phyloP scores from a whole-genome alignment of 208 protist genomes.

The Trypanosoma mega region DNA sequence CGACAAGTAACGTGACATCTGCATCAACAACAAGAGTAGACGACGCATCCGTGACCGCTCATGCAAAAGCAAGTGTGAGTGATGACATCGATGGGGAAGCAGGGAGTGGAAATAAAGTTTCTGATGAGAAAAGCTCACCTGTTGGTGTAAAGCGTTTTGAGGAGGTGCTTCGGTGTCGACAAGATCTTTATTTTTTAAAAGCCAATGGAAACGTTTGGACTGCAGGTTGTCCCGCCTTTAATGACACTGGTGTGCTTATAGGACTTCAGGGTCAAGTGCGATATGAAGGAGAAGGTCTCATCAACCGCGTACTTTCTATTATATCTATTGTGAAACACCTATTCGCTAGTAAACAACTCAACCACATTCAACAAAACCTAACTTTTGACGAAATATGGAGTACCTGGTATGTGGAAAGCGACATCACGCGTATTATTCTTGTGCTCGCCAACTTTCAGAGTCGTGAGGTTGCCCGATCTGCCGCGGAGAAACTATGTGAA shows the following conservation, averaged over 20 bases:
- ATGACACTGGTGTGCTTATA: conserved; percentile 77
- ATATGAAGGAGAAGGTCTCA: conserved; percentile 61
- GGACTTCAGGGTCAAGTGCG: conserved; percentile 83
- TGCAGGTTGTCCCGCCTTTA: conserved; percentile 88
- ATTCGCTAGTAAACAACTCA: conserved; percentile 84
- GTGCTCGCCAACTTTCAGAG: conserved; percentile 82
- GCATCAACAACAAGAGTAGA: too few species aligned
- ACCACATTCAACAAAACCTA: conserved; percentile 52
- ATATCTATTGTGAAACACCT: conserved; percentile 87
- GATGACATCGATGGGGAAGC: not conserved
- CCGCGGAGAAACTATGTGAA: conserved; percentile 66
- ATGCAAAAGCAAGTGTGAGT: too few species aligned
- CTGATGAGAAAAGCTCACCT: conserved; percentile 10
- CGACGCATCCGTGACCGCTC: too few species aligned
- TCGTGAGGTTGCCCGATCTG: conserved; percentile 51
- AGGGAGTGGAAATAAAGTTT: not conserved
- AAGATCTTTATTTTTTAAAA: conserved; percentile 79
- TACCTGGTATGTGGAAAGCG: conserved; percentile 82
- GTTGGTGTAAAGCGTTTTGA: conserved; percentile 86
- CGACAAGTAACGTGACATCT: too few species aligned
- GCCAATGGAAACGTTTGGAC: conserved; percentile 56
- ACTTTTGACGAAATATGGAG: conserved; percentile 84
- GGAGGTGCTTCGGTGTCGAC: conserved; percentile 71
- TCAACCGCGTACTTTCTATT: conserved; percentile 81
- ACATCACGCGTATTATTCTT: conserved; percentile 68